A percentile compares a stretch with the other conserved stretches of the same genome.
These are phyloP conservation scores for Psilocybe sp. DNA, from an alignment of 768 basidiomycete species.

Conservation along the genomic window DNA sequence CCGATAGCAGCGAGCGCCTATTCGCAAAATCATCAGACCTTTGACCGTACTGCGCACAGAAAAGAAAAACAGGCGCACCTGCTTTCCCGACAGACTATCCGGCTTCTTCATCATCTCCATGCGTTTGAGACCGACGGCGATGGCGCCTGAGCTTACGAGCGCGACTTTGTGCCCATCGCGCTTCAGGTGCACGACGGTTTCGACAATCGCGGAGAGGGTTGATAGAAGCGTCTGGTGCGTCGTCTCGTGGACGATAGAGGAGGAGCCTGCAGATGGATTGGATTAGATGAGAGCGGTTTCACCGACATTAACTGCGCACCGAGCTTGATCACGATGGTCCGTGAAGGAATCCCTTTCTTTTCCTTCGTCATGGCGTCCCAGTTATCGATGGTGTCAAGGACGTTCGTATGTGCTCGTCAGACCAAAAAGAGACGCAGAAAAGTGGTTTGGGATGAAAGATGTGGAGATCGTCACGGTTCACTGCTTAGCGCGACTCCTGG, in stretches of 20 bases:
- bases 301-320: slow-evolving; percentile 38
- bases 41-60: background rate
- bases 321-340: slow-evolving; percentile 85
- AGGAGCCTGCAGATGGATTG: slow-evolving; percentile 61
- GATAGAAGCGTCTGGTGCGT: slow-evolving; percentile 92
- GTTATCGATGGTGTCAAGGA: background rate
- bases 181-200: slow-evolving; percentile 80
- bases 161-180: slow-evolving; percentile 89
- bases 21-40: background rate
- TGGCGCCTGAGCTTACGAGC: slow-evolving; percentile 96
- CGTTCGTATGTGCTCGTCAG: background rate
- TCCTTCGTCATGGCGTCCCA: slow-evolving; percentile 4
- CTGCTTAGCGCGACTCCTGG: too few species aligned
- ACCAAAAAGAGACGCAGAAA: background rate
- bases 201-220: slow-evolving; percentile 87
- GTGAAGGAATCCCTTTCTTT: slow-evolving; percentile 23
- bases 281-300: background rate
- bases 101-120: slow-evolving; percentile 83
- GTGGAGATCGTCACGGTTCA: too few species aligned
- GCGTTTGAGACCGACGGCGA: slow-evolving; percentile 89
- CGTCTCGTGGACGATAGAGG: slow-evolving; percentile 93
- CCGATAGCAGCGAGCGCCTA: slow-evolving; percentile 96
- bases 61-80: slow-evolving; percentile 49
- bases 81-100: slow-evolving; percentile 86
- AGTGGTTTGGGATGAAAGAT: background rate